A percentile compares a stretch with the other conserved stretches of the same genome.
Evolutionary conservation across 768 basidiomycete species (phyloP).

Genomic region (Suillus hirtellus): DNA sequence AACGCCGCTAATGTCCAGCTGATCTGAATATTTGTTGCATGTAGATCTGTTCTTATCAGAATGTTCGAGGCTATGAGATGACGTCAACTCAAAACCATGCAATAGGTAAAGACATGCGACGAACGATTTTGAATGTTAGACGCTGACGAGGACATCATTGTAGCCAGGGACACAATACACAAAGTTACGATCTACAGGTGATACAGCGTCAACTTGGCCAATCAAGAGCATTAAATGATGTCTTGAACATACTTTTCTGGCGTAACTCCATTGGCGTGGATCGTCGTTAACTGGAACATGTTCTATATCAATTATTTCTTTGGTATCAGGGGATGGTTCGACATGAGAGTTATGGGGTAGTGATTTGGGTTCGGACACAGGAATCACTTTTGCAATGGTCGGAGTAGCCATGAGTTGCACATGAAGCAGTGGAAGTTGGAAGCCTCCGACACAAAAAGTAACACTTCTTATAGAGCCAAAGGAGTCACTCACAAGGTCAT

Average conservation of each 20-base stretch:
- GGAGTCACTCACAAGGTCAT: neutral
- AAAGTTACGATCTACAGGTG: constrained; percentile 24
- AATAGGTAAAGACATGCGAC: constrained; percentile 10
- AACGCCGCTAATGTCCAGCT: constrained; percentile 72
- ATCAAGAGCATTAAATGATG: neutral
- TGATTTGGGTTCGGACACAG: neutral
- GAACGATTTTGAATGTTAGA: constrained; percentile 33
- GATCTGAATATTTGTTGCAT: constrained; percentile 60
- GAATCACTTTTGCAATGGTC: neutral
- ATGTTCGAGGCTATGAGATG: constrained; percentile 55
- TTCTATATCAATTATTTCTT: constrained; percentile 33
- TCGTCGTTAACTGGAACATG: constrained; percentile 52
- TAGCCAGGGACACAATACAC: constrained; percentile 28
- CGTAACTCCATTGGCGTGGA: constrained; percentile 57
- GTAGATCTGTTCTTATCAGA: constrained; percentile 58
- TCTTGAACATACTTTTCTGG: constrained; percentile 49
- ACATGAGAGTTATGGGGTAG: neutral
- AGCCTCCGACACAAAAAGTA: neutral
- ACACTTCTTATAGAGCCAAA: constrained; percentile 2
- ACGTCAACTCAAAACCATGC: neutral
- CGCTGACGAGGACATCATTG: constrained; percentile 26
- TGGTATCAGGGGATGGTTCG: neutral
- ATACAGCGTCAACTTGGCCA: neutral
- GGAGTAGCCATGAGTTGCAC: neutral
- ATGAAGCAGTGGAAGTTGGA: neutral